Conservation (phyloP, 371 early-diverging fungal genomes). For the Smittium mucronatum region DNA sequence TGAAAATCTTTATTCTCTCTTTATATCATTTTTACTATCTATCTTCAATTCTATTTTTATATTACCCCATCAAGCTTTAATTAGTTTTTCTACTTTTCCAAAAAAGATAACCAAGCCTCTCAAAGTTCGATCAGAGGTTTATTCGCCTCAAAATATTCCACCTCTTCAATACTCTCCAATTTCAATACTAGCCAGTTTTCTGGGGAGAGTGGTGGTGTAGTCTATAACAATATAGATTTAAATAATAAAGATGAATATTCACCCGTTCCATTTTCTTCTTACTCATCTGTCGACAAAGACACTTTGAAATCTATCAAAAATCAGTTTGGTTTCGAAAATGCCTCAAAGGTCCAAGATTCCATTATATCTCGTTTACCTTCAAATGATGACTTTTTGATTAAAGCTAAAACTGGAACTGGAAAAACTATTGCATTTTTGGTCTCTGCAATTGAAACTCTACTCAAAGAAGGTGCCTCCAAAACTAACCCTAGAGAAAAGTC, state of each 20-base stretch:
- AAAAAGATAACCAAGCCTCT: neutral
- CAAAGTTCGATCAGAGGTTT: neutral
- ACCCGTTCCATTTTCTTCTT: conserved; percentile 42
- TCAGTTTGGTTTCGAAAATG: conserved; percentile 55
- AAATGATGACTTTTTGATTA: conserved; percentile 62
- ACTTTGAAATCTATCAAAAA: conserved; percentile 49
- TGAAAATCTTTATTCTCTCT: no score
- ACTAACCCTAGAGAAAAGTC: conserved; percentile 39
- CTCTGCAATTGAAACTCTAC: conserved; percentile 65
- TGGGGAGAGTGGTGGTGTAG: neutral
- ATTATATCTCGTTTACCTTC: conserved; percentile 61
- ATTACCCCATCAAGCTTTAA: neutral
- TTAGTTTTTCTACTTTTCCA: neutral
- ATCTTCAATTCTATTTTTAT: neutral
- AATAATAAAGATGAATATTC: conserved; percentile 24
- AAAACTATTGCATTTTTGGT: conserved; percentile 90
- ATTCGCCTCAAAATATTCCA: neutral
- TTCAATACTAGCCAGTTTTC: neutral
- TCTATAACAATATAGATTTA: neutral
- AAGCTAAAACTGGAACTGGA: conserved; percentile 98
- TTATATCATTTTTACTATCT: no score
- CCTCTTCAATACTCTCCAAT: neutral
- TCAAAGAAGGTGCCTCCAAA: conserved; percentile 28
- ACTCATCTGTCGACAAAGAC: conserved; percentile 36
- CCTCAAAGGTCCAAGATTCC: conserved; percentile 72